Evolutionary conservation across 116 monocot genomes (phyloP).

Genomic region (Trichopus zeylanicus): DNA sequence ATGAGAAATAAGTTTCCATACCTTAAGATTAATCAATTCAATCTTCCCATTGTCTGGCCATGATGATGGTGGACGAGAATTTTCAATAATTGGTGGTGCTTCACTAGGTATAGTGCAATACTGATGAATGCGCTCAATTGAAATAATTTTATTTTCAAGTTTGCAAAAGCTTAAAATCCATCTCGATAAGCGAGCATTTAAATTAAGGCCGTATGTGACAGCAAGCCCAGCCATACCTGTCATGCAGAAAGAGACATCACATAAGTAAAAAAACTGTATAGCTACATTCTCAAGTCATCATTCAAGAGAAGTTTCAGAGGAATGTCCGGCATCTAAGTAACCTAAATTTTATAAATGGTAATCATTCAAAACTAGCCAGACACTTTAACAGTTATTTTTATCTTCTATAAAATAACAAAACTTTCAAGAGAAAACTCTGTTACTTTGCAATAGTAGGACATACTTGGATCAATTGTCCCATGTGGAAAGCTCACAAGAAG

Average conservation of each 20-base stretch:
- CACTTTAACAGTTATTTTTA: too few relatives aligned
- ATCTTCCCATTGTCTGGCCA: slow-evolving; percentile 85
- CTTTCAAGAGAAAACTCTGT: not conserved
- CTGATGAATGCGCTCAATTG: slow-evolving; percentile 93
- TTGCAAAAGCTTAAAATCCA: slow-evolving; percentile 99
- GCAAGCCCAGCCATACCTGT: slow-evolving; percentile 99
- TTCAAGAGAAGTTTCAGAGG: too few relatives aligned
- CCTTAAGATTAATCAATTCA: slow-evolving; percentile 82
- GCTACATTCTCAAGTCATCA: too few relatives aligned
- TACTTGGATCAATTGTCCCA: slow-evolving; percentile 98
- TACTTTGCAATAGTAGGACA: slow-evolving; percentile 4
- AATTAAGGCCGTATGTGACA: slow-evolving; percentile 90
- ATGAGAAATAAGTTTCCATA: not conserved
- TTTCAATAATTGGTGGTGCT: slow-evolving; percentile 64
- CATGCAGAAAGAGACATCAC: not conserved
- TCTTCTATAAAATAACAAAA: too few relatives aligned
- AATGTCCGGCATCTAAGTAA: too few relatives aligned
- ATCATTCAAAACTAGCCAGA: not conserved
- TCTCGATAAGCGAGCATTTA: slow-evolving; percentile 86
- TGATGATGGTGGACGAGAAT: slow-evolving; percentile 47
- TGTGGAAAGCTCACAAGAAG: slow-evolving; percentile 93
- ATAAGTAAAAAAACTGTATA: not conserved
- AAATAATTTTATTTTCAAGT: slow-evolving; percentile 93
- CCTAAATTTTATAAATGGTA: too few relatives aligned
- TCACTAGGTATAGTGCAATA: slow-evolving; percentile 81